phyloP scores from a whole-genome alignment of 2,329 filamentous ascomycete species.

The Fusarium pseudocircinatum region DNA sequence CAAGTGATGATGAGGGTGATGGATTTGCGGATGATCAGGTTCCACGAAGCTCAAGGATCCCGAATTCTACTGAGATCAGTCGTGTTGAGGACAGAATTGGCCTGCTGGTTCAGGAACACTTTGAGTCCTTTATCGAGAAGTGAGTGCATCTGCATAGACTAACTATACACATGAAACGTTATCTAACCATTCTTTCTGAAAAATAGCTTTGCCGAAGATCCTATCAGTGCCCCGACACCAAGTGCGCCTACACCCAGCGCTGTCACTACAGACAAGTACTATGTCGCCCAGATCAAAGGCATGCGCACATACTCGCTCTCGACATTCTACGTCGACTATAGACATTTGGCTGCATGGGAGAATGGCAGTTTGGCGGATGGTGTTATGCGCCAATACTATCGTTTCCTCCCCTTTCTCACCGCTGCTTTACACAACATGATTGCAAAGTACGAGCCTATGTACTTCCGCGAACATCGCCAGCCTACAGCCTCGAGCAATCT shows the following conservation, averaged over 20 bases:
- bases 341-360: conserved; percentile 80
- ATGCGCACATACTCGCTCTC: conserved; percentile 80
- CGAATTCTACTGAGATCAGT: conserved; percentile 65
- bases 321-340: conserved; percentile 87
- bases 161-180: neutral
- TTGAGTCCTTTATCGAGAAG: conserved; percentile 83
- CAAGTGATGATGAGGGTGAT: conserved; percentile 70
- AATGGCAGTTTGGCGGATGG: conserved; percentile 86
- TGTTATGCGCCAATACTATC: conserved; percentile 91
- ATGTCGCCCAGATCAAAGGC: conserved; percentile 83
- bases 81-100: conserved; percentile 81
- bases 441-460: conserved; percentile 91
- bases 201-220: conserved; percentile 73
- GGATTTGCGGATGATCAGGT: conserved; percentile 73
- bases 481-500: conserved; percentile 78
- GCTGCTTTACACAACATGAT: conserved; percentile 92
- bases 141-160: conserved; percentile 51
- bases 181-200: neutral
- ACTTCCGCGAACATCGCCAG: conserved; percentile 92
- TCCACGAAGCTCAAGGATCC: conserved; percentile 59
- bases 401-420: conserved; percentile 91
- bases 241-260: conserved; percentile 73
- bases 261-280: conserved; percentile 81
- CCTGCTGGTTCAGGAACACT: conserved; percentile 77
- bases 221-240: conserved; percentile 60